Conservation (phyloP, 2,329 filamentous ascomycete genomes). For the Apiospora arundinis region DNA sequence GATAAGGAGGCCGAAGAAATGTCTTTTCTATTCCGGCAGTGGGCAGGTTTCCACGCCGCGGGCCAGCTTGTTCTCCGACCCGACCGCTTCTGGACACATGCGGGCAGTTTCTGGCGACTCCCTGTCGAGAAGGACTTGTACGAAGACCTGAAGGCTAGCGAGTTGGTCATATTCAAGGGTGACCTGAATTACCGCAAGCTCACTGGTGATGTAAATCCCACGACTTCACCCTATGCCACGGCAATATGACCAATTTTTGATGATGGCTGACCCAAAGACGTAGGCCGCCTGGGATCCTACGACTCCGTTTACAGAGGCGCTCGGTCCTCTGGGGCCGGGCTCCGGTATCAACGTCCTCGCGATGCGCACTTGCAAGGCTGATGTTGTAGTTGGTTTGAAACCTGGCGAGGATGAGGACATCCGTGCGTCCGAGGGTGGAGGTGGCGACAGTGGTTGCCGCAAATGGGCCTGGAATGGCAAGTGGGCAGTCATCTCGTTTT, state of each 20-base stretch:
- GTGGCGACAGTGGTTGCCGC: conserved; percentile 72
- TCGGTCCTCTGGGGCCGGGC: conserved; percentile 82
- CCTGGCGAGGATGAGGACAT: conserved; percentile 84
- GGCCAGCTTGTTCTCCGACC: conserved; percentile 84
- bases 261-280: neutral
- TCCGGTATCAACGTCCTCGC: conserved; percentile 87
- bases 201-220: conserved; percentile 76
- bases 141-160: conserved; percentile 80
- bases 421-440: conserved; percentile 69
- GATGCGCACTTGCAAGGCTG: conserved; percentile 93
- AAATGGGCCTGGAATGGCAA: conserved; percentile 97
- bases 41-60: conserved; percentile 80
- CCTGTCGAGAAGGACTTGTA: conserved; percentile 70
- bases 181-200: conserved; percentile 97
- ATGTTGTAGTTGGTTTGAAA: conserved; percentile 87
- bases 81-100: conserved; percentile 90
- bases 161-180: conserved; percentile 95
- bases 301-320: conserved; percentile 82
- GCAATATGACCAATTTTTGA: neutral
- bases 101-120: conserved; percentile 87
- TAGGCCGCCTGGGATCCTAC: conserved; percentile 81
- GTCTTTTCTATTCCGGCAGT: conserved; percentile 80
- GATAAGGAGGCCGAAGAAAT: conserved; percentile 72
- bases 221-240: too few relatives aligned
- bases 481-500: conserved; percentile 93